Base-by-base conservation (phyloP, 2,329 filamentous ascomycete genomes). In the Sporothrix protearum region DNA sequence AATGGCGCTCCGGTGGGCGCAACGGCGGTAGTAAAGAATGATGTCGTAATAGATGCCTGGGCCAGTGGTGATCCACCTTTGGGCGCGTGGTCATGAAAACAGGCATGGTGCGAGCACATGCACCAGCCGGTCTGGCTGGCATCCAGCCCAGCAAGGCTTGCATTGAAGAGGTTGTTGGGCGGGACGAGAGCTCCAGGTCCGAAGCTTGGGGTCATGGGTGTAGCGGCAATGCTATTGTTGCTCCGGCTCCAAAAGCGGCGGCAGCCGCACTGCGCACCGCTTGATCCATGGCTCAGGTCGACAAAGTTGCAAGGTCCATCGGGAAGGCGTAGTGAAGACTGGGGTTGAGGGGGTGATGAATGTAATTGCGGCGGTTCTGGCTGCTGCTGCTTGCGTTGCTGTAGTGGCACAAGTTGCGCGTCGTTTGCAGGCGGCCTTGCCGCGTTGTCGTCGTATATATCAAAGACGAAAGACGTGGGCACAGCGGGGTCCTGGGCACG, bases 31-130 rank as follows among this genome's bases (percentile, higher is more conserved):
- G 53, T 64, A 36, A 71, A 57, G n/a, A 69, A 59, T 2, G 47
- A 73, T 3, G 71, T 42, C 22, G 63, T 22, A 25, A 72, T 73
- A 2, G 76, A 75, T 1, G 73, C 69, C 55, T 47, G 71, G 42
- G 47, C 57, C 6, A 71, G 80, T 79, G 67, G 74, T 71, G 63
- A 78, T 73, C 71, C 78, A 0, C 63, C 51, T 10, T 71, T 61
- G 25, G 71, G 79, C 36, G 76, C 79, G 75, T 88, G 82, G 77
- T 88, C 87, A 73, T 89, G 87, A 73, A 83, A 89, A 77, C 87
- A 89, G 69, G 87, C 87, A 78, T 89, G 87, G 75, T 89, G 87
- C 69, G 85, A 85, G 76, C 87, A 89, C 87, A 89, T 88, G 79
- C 87, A 89, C 82, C 83, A 87, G 73, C 81, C 80, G 36, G 81